Base-by-base conservation (phyloP, 441 rosid species). In the Macaranga tanarius region DNA sequence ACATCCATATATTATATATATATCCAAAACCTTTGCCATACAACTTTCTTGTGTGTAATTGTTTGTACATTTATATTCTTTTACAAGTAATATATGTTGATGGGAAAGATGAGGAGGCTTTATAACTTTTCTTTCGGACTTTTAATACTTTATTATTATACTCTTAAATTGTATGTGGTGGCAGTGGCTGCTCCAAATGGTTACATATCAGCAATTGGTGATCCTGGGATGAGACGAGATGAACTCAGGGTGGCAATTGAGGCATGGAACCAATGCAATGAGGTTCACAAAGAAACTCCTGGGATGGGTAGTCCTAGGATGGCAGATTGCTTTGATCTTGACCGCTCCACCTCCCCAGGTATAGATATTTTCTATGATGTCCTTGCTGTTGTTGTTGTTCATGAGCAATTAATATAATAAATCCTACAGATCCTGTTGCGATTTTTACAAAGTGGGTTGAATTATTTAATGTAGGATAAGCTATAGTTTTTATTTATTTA, bases 191-290 rank as follows among this genome's bases (percentile, higher is more conserved):
- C 12, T 0, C 10, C 2, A 0, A 51, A 57, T 10, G 76, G 62
- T 22, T 81, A 84, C 25, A 31, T 69, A 34, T 80, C 89, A 17
- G 87, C 82, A 0, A 75, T 82, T 2, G 89, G 87, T 1, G 89
- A 86, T 73, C 86, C 89, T 2, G 89, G 89, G 51, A 84, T 86
- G 90, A 74, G 73, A 79, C 79, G 81, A 31, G 84, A 86, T 69
- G 72, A 73, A 0, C 65, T 84, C 4, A 76, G 90, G 61, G 51
- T 86, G 78, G 90, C 83, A 3, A 80, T 86, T 31, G 90, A 86
- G 80, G 77, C 88, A 19, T 84, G 90, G 88, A 86, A 86, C 72
- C 86, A 82, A 66, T 86, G 89, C 79, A 86, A 86, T 67, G 89
- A 86, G 82, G 89, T 86, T 25, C 84, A 84, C 5, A 76, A 80